Conservation (phyloP, 2,329 filamentous ascomycete species). For the Chaetomium sp. region DNA sequence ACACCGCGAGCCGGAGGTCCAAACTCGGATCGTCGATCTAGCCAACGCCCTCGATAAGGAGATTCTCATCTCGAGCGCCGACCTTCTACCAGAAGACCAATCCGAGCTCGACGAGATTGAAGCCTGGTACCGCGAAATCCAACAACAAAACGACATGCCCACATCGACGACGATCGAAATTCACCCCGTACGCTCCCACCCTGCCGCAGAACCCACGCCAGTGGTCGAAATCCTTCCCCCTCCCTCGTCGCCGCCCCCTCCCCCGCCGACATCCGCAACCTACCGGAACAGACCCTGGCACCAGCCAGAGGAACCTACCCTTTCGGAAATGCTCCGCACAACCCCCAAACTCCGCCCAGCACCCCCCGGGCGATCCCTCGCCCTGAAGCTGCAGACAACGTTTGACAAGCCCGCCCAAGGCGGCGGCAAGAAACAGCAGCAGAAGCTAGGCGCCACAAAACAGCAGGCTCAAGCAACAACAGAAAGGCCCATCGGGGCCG, state of each 20-base stretch:
- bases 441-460: neutral
- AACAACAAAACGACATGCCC: slow-evolving; percentile 1
- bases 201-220: neutral
- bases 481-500: neutral
- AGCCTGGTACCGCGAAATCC: slow-evolving; percentile 34
- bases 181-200: slow-evolving; percentile 25
- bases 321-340: slow-evolving; percentile 28
- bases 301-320: slow-evolving; percentile 3
- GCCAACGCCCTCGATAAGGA: slow-evolving; percentile 28
- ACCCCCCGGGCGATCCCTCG: slow-evolving; percentile 34
- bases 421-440: neutral
- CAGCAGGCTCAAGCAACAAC: neutral
- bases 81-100: slow-evolving; percentile 22
- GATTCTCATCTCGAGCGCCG: slow-evolving; percentile 19
- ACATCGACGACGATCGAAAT: neutral
- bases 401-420: slow-evolving; percentile 39
- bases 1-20: neutral
- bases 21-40: neutral
- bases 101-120: slow-evolving; percentile 34
- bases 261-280: slow-evolving; percentile 25
- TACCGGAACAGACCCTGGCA: slow-evolving; percentile 4
- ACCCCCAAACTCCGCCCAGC: slow-evolving; percentile 35
- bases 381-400: slow-evolving; percentile 49
- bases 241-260: slow-evolving; percentile 23
- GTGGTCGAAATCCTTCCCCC: slow-evolving; percentile 16